Evolutionary conservation across 2,329 filamentous ascomycete species (phyloP), one percentile per base, ranked within the genome.

Genomic region (Aspergillus nomiae): DNA sequence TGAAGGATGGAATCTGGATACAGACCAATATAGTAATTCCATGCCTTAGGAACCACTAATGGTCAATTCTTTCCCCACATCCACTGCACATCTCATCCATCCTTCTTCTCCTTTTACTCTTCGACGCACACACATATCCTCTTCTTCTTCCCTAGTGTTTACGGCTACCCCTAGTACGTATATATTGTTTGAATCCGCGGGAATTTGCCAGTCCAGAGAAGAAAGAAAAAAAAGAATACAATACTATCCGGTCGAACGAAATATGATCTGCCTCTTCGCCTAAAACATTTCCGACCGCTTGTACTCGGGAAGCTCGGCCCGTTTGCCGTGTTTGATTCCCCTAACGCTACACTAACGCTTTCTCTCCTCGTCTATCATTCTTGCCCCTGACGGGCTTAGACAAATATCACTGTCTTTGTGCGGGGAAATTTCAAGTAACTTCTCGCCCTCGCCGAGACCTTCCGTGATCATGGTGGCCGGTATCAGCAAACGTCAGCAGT

Each of bases 401-500:
- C 32, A 38, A 55, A 21, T 21, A 36, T 41, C 28, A 19, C 41
- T 28, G 32, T 55, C 43, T n/a, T 36, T 38, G 55, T 43, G 59
- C 56, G 48, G 45, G 30, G 58, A 41, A 53, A 32, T 16, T 28
- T 28, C 21, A 45, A 48, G 16, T 30, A 48, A 48, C 45, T 26
- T 48, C 45, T 24, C 19, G 12, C 21, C 34, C 30, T 43, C 54
- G 34, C 34, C 26, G 48, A 43, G 41, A 21, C n/a, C 51, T 41
- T 56, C 50, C 45, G 65, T 63, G 65, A 73, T 48, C 62, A 95
- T 94, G 91, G 86, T 91, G 61, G 85, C 86, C 60, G 84, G 88
- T 51, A 84, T 96, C 77, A 97, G 90, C 84, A 99, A 98, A 86
- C 92, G 95, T 81, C 92, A 97, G 83, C 94, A 97, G 85, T 92